phyloP scores from a whole-genome alignment of 2,329 filamentous ascomycete genomes.

The Monilinia aucupariae region DNA sequence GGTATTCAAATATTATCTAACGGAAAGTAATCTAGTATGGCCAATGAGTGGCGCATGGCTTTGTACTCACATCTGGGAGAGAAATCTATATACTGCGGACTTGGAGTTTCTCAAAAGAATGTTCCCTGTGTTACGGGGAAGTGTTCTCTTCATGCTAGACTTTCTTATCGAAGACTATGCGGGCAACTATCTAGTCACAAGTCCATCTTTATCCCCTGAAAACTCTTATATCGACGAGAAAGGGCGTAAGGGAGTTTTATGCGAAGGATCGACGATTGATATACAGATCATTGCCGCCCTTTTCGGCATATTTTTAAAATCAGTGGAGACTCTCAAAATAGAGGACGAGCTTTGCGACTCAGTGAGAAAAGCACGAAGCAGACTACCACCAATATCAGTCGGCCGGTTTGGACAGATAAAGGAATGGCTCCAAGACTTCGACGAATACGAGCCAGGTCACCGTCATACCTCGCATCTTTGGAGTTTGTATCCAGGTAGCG shows the following conservation, averaged over 20 bases:
- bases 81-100: constrained; percentile 37
- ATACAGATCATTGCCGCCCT: constrained; percentile 41
- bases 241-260: constrained; percentile 34
- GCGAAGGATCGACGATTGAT: constrained; percentile 45
- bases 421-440: constrained; percentile 40
- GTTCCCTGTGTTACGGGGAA: constrained; percentile 34
- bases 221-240: constrained; percentile 33
- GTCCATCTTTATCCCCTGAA: constrained; percentile 39
- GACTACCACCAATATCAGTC: constrained; percentile 23
- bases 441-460: constrained; percentile 41
- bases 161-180: constrained; percentile 34
- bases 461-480: constrained; percentile 43
- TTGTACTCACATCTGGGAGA: constrained; percentile 38
- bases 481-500: constrained; percentile 40
- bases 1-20: neutral
- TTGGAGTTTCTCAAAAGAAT: constrained; percentile 29
- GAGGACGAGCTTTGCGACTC: neutral
- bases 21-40: constrained; percentile 30
- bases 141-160: constrained; percentile 35
- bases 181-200: constrained; percentile 34
- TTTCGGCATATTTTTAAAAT: constrained; percentile 33
- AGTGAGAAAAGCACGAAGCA: neutral
- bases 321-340: constrained; percentile 1
- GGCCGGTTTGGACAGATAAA: constrained; percentile 37
- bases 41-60: constrained; percentile 41